These are phyloP conservation scores for Calocybe gambosa DNA, from an alignment of 1,284 basidiomycete genomes.

Conservation along the genomic window DNA sequence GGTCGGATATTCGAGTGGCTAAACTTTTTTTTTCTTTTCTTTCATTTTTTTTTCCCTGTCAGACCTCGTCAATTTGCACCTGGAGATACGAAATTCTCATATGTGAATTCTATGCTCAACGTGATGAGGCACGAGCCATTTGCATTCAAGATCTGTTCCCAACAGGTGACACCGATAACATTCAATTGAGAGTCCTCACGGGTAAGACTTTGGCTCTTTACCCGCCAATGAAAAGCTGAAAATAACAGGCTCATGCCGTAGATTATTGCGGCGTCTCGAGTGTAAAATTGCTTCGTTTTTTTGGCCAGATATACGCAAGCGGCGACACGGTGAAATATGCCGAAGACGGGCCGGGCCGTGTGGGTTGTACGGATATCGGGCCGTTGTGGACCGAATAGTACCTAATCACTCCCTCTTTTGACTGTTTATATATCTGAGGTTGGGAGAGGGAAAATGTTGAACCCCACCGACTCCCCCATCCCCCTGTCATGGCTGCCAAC, in stretches of 20 bases:
- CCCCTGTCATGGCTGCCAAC: constrained; percentile 34
- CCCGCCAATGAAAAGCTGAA: background rate
- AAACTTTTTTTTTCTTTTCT: constrained; percentile 1
- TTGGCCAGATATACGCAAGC: background rate
- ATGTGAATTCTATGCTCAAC: background rate
- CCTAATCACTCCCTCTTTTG: constrained; percentile 11
- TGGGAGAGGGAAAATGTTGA: constrained; percentile 12
- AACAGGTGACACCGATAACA: constrained; percentile 5
- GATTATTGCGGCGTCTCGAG: background rate
- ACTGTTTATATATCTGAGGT: constrained; percentile 20
- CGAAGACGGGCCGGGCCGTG: constrained; percentile 25
- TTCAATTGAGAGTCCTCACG: background rate
- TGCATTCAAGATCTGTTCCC: constrained; percentile 2
- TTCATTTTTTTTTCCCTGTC: background rate
- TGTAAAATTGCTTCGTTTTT: background rate
- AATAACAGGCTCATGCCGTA: background rate
- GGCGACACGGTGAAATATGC: constrained; percentile 12
- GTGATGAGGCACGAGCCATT: constrained; percentile 8
- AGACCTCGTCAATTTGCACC: too few species aligned
- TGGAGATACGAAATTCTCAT: constrained; percentile 1
- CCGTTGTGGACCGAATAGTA: constrained; percentile 24
- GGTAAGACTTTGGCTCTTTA: background rate
- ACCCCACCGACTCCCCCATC: constrained; percentile 10
- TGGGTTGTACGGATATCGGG: constrained; percentile 23
- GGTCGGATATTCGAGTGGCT: constrained; percentile 11